Evolutionary conservation across 2,329 filamentous ascomycete species (phyloP).

Genomic region (Colletotrichum neosansevieriae): DNA sequence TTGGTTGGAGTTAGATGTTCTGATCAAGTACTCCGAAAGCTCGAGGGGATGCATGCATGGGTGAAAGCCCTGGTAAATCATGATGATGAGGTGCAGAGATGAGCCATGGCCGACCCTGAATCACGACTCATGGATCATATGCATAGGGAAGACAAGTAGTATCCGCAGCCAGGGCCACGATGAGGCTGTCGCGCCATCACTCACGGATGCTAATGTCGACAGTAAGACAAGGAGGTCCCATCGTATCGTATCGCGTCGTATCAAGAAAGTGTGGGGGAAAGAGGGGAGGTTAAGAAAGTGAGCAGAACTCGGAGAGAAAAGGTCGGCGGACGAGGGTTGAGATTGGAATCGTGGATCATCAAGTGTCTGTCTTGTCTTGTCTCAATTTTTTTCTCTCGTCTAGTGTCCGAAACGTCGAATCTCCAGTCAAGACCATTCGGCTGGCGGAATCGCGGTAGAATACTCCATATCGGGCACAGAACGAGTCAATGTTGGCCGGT

Average conservation of each 20-base stretch:
- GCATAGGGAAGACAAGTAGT: constrained; percentile 3
- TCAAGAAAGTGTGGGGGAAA: constrained; percentile 35
- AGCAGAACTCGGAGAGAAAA: constrained; percentile 25
- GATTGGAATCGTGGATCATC: constrained; percentile 2
- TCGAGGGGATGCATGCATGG: constrained; percentile 7
- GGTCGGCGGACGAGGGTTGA: constrained; percentile 1
- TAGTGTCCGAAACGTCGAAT: not conserved
- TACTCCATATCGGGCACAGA: constrained; percentile 26
- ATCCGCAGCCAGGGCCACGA: constrained; percentile 17
- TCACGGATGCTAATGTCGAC: constrained; percentile 21
- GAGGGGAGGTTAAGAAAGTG: constrained; percentile 7
- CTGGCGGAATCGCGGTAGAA: constrained; percentile 23
- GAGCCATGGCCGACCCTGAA: constrained; percentile 19
- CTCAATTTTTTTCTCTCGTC: constrained; percentile 2
- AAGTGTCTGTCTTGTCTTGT: constrained; percentile 18
- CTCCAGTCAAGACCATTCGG: constrained; percentile 18
- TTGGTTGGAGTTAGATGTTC: constrained; percentile 7
- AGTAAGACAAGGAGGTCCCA: constrained; percentile 32
- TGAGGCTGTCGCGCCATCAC: constrained; percentile 26
- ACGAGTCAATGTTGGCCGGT: constrained; percentile 35
- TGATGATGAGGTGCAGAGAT: constrained; percentile 28
- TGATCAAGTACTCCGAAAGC: not conserved
- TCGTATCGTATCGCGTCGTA: constrained; percentile 26
- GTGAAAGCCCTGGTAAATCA: constrained; percentile 8
- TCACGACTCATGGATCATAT: constrained; percentile 30